Conservation (phyloP, 2,329 filamentous ascomycete genomes). For the Exophiala sideris region DNA sequence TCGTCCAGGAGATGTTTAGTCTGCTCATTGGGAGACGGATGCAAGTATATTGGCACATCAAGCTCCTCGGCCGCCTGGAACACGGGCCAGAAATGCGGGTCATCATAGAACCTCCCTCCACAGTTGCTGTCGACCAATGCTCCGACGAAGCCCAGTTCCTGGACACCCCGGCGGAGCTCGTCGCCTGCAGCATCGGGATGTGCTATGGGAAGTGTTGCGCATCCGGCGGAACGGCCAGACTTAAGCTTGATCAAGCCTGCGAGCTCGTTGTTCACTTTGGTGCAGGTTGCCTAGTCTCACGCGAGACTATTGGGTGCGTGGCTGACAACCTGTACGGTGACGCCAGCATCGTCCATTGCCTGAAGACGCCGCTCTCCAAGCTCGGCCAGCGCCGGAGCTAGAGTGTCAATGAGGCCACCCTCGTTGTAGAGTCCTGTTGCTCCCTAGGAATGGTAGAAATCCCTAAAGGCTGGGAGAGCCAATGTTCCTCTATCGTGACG, state of each 20-base stretch:
- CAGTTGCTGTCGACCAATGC: constrained; percentile 45
- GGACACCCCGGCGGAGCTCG: constrained; percentile 39
- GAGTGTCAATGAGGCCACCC: no score
- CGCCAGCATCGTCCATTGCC: constrained; percentile 21
- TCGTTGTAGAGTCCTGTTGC: no score
- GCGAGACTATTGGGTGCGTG: constrained; percentile 12
- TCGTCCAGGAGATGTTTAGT: constrained; percentile 33
- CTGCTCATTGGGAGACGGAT: constrained; percentile 45
- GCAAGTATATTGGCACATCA: constrained; percentile 51
- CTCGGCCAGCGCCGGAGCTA: no score
- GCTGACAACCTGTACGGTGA: constrained; percentile 22
- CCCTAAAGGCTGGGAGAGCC: no score
- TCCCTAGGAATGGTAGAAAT: no score
- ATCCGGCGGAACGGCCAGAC: constrained; percentile 39
- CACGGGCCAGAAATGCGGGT: constrained; percentile 41
- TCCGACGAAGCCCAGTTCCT: constrained; percentile 45
- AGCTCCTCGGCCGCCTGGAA: constrained; percentile 43
- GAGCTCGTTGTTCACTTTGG: constrained; percentile 12
- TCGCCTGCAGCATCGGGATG: constrained; percentile 34
- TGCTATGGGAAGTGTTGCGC: constrained; percentile 43
- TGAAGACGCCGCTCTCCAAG: no score
- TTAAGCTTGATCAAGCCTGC: constrained; percentile 9
- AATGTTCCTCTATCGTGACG: no score
- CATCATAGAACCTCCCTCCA: constrained; percentile 40
- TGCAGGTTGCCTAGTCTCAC: constrained; percentile 8